Base-by-base conservation (phyloP, 2,329 filamentous ascomycete genomes). In the Gnomoniopsis smithogilvyi region DNA sequence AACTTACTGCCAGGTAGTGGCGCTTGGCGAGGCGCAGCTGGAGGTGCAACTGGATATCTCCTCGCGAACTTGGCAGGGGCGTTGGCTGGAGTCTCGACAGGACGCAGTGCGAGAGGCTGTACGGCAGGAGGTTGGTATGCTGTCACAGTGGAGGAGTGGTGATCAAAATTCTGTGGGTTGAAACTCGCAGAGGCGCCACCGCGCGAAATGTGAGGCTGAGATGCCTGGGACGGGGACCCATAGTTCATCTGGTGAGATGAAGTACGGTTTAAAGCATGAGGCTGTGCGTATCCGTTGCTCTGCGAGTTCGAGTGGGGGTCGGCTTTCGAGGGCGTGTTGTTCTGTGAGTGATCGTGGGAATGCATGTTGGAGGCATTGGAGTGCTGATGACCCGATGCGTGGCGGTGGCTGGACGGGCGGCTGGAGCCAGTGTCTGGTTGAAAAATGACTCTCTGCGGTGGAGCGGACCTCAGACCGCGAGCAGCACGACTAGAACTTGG, bases 361-460 rank as follows among this genome's bases (percentile, higher is more conserved):
- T 22, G 26, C 26, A 46, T 15, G 36, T 21, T 33, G 10, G 54
- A 43, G 11, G 34, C 6, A 15, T n/a, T 56, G 10, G 54, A 41
- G 14, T 65, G 67, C 24, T 80, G 74, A 21, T 82, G 79, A 34
- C 74, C 75, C 30, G 79, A 77, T 24, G 78, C 70, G 64, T 89
- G 84, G 56, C 89, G 83, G 17, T 17, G 10, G 14, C 11, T 47
- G 8, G 82, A 84, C 65, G 86, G 82, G 63, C 90, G 82, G 15
- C 82, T 77, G 3, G 88, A 78, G 11, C 82, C 83, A 2, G 87
- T 86, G 67, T 96, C 91, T 33, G 91, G 91, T 69, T 95, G 91
- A 72, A 94, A 96, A 54, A 95, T 87, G 54, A 93, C 86, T 63
- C 91, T 82, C 69, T 93, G 91, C 1, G 91, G 88, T 30, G 92